Percentiles rank a stretch among this genome's conserved stretches.
Conservation (phyloP, 306 rosid species). For the Myrica gale region DNA sequence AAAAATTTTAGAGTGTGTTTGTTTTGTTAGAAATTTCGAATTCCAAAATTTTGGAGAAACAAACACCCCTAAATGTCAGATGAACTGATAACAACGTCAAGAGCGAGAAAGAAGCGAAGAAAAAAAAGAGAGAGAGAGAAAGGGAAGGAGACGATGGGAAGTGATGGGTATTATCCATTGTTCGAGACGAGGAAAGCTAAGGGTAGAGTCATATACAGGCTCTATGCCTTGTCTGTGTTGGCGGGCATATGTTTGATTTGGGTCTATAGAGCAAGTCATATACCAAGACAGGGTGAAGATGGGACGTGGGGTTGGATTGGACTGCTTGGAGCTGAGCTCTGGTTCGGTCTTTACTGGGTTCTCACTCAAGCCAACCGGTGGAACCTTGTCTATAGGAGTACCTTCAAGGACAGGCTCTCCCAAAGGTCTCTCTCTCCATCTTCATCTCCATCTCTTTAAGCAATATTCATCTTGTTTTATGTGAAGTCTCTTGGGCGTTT, state of each 20-base stretch:
- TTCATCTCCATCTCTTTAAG: too few relatives aligned
- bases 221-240: constrained; percentile 45
- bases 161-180: constrained; percentile 30
- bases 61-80: neutral
- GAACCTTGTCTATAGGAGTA: constrained; percentile 49
- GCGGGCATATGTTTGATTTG: constrained; percentile 62
- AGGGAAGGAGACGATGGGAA: constrained; percentile 24
- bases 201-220: constrained; percentile 44
- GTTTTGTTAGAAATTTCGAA: too few relatives aligned
- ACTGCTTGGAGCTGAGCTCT: constrained; percentile 59
- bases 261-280: constrained; percentile 52
- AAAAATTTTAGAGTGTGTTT: too few relatives aligned
- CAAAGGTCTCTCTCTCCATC: constrained; percentile 44
- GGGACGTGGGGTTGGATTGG: constrained; percentile 60
- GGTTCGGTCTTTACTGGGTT: constrained; percentile 84
- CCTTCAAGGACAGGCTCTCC: constrained; percentile 59
- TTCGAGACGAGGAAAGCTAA: constrained; percentile 52
- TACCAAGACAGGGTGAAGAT: constrained; percentile 31
- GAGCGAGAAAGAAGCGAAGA: constrained; percentile 2
- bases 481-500: too few relatives aligned
- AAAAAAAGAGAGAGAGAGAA: too few relatives aligned
- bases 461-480: too few relatives aligned
- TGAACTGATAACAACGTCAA: neutral
- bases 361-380: constrained; percentile 65
- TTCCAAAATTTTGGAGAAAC: too few relatives aligned